Evolutionary conservation across 2,329 filamentous ascomycete genomes (phyloP), one percentile per base, ranked within the genome.

Genomic region (Pezicula radicicola): DNA sequence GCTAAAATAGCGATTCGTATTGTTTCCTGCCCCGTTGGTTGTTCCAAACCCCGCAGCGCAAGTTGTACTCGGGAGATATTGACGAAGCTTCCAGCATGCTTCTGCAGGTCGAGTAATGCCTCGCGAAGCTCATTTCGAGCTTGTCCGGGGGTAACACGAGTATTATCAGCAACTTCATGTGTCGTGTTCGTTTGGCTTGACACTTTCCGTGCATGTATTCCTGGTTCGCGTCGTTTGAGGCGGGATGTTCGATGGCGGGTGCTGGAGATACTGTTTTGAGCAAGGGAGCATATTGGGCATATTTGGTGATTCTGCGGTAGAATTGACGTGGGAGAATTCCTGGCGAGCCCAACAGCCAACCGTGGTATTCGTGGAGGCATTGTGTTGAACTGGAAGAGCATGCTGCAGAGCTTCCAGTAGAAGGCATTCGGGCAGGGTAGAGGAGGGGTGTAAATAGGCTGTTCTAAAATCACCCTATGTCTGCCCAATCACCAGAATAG

Each of bases 11-110:
- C 83, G 51, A 87, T 72, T 16, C 83, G 74, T 30, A 85, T 74
- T 2, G 78, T 74, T 65, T 86, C 83, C 35, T 75, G 64, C 4
- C 83, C 83, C 0, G 79, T 69, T 2, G 67, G 63, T 62, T 86
- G 80, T 33, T 78, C 76, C 53, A 87, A 66, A 19, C 87, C 84
- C 56, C 83, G 78, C 19, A 90, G 71, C 12, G 88, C 88, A 60
- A 93, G 78, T 67, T 89, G 85, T 43, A 92, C 66, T 50, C 86
- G 77, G 28, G 87, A 83, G n/a, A 86, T 76, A 62, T 87, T 87
- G 49, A 88, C 76, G 60, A 84, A 78, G 52, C 76, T 79, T 21
- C 81, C 76, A 2, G 83, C 82, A 46, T 80, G 72, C 48, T 78
- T 79, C 60, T 87, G 78, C 3, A 93, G 74, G 19, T 80, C 76